A percentile compares a stretch with the other conserved stretches of the same genome.
Evolutionary conservation across 1,284 basidiomycete genomes (phyloP).

Genomic region (Cerioporus squamosus): DNA sequence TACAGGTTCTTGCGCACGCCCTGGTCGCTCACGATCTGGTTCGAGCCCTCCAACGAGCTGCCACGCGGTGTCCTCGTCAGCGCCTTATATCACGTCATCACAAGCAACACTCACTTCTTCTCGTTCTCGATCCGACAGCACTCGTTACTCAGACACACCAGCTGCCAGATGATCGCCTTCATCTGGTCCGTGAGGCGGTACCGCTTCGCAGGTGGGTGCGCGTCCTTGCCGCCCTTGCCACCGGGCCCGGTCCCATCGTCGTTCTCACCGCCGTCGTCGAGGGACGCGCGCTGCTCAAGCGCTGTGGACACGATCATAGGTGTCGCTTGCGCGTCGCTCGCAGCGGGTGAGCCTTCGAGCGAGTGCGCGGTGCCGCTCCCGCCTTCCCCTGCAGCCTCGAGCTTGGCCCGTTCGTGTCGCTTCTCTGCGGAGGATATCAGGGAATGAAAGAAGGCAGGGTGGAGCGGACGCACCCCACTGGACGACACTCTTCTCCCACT

Average conservation of each 20-base stretch:
- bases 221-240: constrained; percentile 37
- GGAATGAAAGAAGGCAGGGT: not conserved
- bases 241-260: constrained; percentile 34
- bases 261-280: constrained; percentile 31
- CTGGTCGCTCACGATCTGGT: constrained; percentile 77
- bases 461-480: constrained; percentile 59
- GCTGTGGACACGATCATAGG: constrained; percentile 22
- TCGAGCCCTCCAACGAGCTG: constrained; percentile 68
- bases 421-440: constrained; percentile 45
- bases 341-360: constrained; percentile 41
- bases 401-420: constrained; percentile 53
- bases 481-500: constrained; percentile 68
- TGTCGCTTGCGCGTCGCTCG: constrained; percentile 28
- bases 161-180: constrained; percentile 77
- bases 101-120: constrained; percentile 64
- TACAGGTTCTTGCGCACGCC: constrained; percentile 76
- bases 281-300: constrained; percentile 24
- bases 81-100: not conserved
- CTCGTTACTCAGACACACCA: constrained; percentile 81
- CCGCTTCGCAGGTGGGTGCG: constrained; percentile 70
- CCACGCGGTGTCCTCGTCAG: not conserved
- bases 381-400: constrained; percentile 37
- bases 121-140: constrained; percentile 81
- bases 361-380: constrained; percentile 31
- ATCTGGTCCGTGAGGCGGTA: constrained; percentile 77